Evolutionary conservation across 78 protist species (phyloP), one percentile per base, ranked within the genome.

Genomic region (Pelomyxa schiedti): DNA sequence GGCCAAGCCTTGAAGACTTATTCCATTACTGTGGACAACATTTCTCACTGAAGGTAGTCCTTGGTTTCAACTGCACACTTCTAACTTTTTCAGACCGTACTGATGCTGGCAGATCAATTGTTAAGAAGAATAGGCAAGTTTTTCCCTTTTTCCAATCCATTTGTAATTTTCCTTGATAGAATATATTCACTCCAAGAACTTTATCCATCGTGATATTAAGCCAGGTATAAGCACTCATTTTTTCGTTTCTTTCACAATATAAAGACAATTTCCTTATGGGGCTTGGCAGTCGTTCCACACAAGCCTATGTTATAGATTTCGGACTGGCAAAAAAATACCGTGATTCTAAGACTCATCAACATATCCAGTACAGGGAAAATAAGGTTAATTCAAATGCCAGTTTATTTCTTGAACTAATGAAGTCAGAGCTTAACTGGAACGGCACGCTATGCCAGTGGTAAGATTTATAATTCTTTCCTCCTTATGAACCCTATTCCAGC

Each of bases 201-300:
- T 95, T 74, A 84, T 95, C 52, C 94, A 92, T 79, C 85, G 98
- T 38, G 99, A 94, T 74, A 86, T 95, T 80, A 83, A 83, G 37
- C 84, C 84, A 42, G 85, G 79, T 29, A 84, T 7, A 8, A 4
- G 36, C 66, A 58, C 4, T 30, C 4, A 41, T 70, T 70, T 40
- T 70, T 4, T 35, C 7, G 7, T 36, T 24, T 35, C 66, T n/a
- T 7, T 4, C 7, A 64, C 52, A 92, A 76, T 97, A n/a, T n/a
- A n/a, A 97, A 1, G 98, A 93, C 53, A 95, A 95, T 72, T 97
- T 95, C 65, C 82, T 97, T 52, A 89, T 94, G 86, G 99, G 99
- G 0, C 64, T 84, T 0, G 93, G 88, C 3, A 76, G 83, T 68
- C 69, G 90, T 4, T 84, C 80, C 24, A 83, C 78, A 29, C 69